Evolutionary conservation across 495 filamentous ascomycete genomes (phyloP).

Genomic region (Penicillium alfredii): DNA sequence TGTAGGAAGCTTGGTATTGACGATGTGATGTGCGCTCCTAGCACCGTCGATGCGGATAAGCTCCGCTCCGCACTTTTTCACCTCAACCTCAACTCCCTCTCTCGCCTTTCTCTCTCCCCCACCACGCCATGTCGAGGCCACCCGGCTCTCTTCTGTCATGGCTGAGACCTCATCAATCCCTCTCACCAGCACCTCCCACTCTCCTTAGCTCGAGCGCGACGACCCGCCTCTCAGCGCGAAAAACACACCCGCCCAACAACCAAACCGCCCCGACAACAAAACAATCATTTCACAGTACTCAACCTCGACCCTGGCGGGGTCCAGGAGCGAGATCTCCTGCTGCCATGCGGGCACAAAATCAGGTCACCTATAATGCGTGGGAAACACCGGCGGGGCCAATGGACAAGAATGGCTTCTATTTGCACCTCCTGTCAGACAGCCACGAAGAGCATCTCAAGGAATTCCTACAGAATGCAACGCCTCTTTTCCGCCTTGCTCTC

Average conservation of each 20-base stretch:
- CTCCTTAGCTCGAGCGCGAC: not conserved
- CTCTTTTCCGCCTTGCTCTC: conserved; percentile 3
- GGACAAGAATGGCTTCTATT: no score
- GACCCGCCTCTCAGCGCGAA: conserved; percentile 1
- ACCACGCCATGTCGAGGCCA: conserved; percentile 10
- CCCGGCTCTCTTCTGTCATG: conserved; percentile 9
- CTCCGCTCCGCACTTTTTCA: conserved; percentile 2
- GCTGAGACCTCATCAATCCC: conserved; percentile 6
- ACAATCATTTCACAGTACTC: conserved; percentile 19
- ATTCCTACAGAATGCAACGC: not conserved
- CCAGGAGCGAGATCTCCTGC: no score
- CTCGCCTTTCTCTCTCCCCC: not conserved
- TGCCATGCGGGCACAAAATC: no score
- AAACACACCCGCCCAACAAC: conserved; percentile 2
- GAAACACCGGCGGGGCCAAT: no score
- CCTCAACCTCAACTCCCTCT: not conserved
- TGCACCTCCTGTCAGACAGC: no score
- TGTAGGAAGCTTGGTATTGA: no score
- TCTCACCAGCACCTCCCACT: not conserved
- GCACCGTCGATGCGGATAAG: no score
- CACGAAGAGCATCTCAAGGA: not conserved
- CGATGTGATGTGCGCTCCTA: no score
- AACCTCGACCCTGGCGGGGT: no score
- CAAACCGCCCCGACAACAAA: conserved; percentile 1
- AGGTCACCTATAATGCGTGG: no score